Base-by-base conservation (phyloP, 768 basidiomycete genomes). In the Kwoniella sp. region DNA sequence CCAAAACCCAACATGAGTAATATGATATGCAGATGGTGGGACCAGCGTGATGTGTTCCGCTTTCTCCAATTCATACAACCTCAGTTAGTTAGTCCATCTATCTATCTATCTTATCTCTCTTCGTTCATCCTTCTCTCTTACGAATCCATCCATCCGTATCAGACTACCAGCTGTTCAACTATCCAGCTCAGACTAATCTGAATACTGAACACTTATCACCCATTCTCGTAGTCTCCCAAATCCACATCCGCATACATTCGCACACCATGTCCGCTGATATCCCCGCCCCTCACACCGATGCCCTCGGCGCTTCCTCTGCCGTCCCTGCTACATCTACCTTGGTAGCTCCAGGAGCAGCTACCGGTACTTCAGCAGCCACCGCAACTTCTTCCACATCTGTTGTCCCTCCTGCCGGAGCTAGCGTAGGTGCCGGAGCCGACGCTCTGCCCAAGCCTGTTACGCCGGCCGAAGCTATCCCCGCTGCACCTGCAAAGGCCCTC, bases 391-490 rank as follows among this genome's bases (percentile, higher is more conserved):
- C 58, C 12, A 24, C 49, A 33, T 33, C 33, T 13, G 33, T n/a
- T 22, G 58, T 59, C 6, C 48, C 58, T n/a, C 25, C 15, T 19
- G 46, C 19, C 19, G 49, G 47, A 10, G 58, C 47, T 2, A 30
- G 47, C 29, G 49, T 51, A 2, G 33, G 33, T 6, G 22, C 49
- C 0, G 57, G 47, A 13, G 57, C 47, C 0, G 57, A 58, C 13
- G 22, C 27, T 0, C 24, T 58, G 19, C 66, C 67, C 24, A 65
- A 64, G 26, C 69, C 69, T 21, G 67, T 71, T 29, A 63, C 63
- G 25, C 69, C 69, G 17, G 69, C 63, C 37, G 69, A 65, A 55
- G 63, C 59, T n/a, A 65, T 60, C 46, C 19, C 60, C 15, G 60
- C 52, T 9, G 58, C 58, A 24, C 70, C 70, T 33, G 70, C 61